Evolutionary conservation across 768 basidiomycete genomes (phyloP).

Genomic region (Hypholoma sublateritium): DNA sequence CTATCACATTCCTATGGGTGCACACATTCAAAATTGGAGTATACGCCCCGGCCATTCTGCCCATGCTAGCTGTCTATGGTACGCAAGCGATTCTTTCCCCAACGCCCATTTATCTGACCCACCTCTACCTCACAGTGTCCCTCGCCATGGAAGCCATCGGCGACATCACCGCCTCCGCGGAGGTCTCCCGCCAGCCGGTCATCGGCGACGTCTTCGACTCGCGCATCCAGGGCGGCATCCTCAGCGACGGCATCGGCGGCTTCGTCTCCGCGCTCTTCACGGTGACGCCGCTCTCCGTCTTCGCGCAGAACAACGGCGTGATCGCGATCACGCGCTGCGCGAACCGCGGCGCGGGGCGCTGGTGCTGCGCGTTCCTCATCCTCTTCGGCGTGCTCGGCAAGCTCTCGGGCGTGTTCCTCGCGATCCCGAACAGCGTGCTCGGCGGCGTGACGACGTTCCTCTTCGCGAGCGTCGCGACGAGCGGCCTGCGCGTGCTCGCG

Average conservation of each 20-base stretch:
- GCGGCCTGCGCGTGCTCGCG: slow-evolving; percentile 70
- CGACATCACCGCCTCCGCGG: slow-evolving; percentile 80
- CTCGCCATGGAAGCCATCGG: slow-evolving; percentile 84
- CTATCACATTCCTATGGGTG: slow-evolving; percentile 85
- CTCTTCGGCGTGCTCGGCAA: slow-evolving; percentile 81
- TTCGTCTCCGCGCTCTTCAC: slow-evolving; percentile 81
- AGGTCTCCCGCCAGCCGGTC: slow-evolving; percentile 75
- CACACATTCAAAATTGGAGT: slow-evolving; percentile 75
- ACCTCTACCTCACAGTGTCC: slow-evolving; percentile 44
- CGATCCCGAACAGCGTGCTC: slow-evolving; percentile 80
- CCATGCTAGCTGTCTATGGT: slow-evolving; percentile 41
- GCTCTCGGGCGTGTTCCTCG: slow-evolving; percentile 79
- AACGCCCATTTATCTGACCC: not conserved
- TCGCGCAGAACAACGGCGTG: slow-evolving; percentile 83
- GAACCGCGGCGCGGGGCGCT: slow-evolving; percentile 73
- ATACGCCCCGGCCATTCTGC: slow-evolving; percentile 66
- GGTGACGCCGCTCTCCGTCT: slow-evolving; percentile 76
- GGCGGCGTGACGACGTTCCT: slow-evolving; percentile 89
- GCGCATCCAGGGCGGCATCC: slow-evolving; percentile 79
- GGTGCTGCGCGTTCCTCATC: slow-evolving; percentile 80
- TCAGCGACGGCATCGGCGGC: slow-evolving; percentile 81
- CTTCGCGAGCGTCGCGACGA: slow-evolving; percentile 72
- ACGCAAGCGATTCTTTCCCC: not conserved
- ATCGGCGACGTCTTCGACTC: slow-evolving; percentile 77
- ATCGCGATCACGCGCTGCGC: slow-evolving; percentile 86